Evolutionary conservation across 768 basidiomycete species (phyloP).

Genomic region (Sporobolomyces pararoseus): DNA sequence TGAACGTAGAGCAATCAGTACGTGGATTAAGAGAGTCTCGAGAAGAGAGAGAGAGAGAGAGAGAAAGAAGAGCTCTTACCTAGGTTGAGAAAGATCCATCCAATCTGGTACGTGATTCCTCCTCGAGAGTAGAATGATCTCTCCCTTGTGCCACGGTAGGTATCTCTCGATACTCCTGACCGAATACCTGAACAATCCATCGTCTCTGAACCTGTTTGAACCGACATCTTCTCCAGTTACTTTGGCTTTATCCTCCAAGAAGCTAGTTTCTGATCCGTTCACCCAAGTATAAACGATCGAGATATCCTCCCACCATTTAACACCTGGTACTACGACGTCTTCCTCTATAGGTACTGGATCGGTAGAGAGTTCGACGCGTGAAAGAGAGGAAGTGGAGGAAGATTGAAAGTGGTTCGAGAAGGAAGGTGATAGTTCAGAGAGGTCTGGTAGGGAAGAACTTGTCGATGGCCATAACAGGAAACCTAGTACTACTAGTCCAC

Average conservation of each 20-base stretch:
- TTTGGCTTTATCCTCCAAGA: conserved; percentile 2
- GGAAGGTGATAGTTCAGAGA: conserved; percentile 2
- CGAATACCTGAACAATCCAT: conserved; percentile 10
- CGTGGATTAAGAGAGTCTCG: background rate
- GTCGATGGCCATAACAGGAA: conserved; percentile 12
- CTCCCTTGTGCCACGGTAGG: conserved; percentile 14
- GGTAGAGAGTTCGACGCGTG: conserved; percentile 6
- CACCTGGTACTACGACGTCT: background rate
- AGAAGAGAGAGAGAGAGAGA: too few relatives aligned
- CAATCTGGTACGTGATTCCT: conserved; percentile 7
- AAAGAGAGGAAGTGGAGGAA: background rate
- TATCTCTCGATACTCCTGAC: conserved; percentile 6
- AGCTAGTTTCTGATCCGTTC: conserved; percentile 11
- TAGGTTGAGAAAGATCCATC: conserved; percentile 1
- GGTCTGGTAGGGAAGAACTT: background rate
- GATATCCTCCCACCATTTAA: conserved; percentile 15
- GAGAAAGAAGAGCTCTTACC: background rate
- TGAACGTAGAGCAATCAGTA: background rate
- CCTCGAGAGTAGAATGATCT: conserved; percentile 13
- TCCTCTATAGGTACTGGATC: background rate
- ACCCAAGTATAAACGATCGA: conserved; percentile 17
- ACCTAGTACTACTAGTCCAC: background rate
- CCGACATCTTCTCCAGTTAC: background rate
- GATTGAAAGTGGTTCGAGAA: conserved; percentile 6
- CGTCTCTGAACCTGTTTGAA: conserved; percentile 3